phyloP scores from a whole-genome alignment of 768 basidiomycete genomes.

The Daedaleopsis nitida region DNA sequence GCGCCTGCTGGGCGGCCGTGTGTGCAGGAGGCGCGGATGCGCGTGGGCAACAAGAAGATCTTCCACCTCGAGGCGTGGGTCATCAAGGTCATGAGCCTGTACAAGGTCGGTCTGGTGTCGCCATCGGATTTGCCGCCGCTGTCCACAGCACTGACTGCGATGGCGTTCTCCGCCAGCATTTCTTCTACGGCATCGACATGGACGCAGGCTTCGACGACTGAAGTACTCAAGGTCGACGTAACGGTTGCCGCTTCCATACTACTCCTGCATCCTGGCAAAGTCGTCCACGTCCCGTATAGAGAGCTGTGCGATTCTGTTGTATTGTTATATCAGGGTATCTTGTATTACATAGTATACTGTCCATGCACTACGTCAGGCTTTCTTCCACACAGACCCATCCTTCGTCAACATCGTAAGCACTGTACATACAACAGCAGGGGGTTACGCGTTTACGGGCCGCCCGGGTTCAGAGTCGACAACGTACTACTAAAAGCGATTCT shows the following conservation, averaged over 20 bases:
- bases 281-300: background rate
- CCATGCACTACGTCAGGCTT: too few relatives aligned
- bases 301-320: constrained; percentile 8
- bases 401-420: background rate
- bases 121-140: background rate
- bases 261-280: background rate
- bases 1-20: too few relatives aligned
- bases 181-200: constrained; percentile 63
- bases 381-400: background rate
- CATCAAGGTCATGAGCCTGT: constrained; percentile 91
- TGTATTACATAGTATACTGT: constrained; percentile 12
- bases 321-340: constrained; percentile 16
- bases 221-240: background rate
- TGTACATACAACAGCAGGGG: too few relatives aligned
- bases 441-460: too few relatives aligned
- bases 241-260: background rate
- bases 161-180: constrained; percentile 44
- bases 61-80: constrained; percentile 98
- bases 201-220: constrained; percentile 48
- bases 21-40: constrained; percentile 89
- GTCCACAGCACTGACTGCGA: background rate
- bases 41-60: constrained; percentile 90
- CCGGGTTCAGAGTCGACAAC: too few relatives aligned
- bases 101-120: constrained; percentile 58
- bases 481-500: too few relatives aligned